A percentile compares a stretch with the other conserved stretches of the same genome.
phyloP scores from a whole-genome alignment of 306 rosid genomes.

The Glycyrrhiza uralensis region DNA sequence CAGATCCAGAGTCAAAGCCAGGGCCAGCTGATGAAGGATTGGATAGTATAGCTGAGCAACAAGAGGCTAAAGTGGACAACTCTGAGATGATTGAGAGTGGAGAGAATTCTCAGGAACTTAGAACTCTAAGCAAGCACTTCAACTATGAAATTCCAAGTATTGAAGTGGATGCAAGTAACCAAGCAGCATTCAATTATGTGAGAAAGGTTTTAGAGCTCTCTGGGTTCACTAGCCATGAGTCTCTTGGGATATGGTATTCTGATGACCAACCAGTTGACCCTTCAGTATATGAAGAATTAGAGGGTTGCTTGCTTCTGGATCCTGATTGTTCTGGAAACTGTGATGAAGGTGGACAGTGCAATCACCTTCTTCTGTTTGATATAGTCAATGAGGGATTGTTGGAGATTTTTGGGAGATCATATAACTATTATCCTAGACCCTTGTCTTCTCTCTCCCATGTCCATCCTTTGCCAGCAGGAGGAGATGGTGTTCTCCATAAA shows the following conservation, averaged over 20 bases:
- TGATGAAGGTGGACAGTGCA: conserved; percentile 40
- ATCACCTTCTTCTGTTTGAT: conserved; percentile 71
- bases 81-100: conserved; percentile 7
- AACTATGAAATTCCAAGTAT: conserved; percentile 25
- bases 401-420: conserved; percentile 65
- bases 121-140: neutral
- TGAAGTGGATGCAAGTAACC: conserved; percentile 33
- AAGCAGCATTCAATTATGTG: conserved; percentile 63
- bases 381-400: conserved; percentile 63
- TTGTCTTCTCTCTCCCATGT: conserved; percentile 45
- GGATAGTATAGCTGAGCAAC: conserved; percentile 12
- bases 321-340: conserved; percentile 46
- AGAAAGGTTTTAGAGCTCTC: conserved; percentile 66
- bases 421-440: conserved; percentile 49
- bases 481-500: conserved; percentile 44
- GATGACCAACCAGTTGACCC: conserved; percentile 58
- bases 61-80: conserved; percentile 19
- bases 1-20: conserved; percentile 24
- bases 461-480: conserved; percentile 51
- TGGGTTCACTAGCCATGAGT: conserved; percentile 38
- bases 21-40: neutral
- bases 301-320: conserved; percentile 51
- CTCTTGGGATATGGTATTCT: conserved; percentile 55
- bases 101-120: conserved; percentile 1
- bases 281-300: conserved; percentile 44